A percentile compares a stretch with the other conserved stretches of the same genome.
These are phyloP conservation scores for Phytophthora sp. DNA, from an alignment of 352 stramenopile genomes.

Conservation along the genomic window DNA sequence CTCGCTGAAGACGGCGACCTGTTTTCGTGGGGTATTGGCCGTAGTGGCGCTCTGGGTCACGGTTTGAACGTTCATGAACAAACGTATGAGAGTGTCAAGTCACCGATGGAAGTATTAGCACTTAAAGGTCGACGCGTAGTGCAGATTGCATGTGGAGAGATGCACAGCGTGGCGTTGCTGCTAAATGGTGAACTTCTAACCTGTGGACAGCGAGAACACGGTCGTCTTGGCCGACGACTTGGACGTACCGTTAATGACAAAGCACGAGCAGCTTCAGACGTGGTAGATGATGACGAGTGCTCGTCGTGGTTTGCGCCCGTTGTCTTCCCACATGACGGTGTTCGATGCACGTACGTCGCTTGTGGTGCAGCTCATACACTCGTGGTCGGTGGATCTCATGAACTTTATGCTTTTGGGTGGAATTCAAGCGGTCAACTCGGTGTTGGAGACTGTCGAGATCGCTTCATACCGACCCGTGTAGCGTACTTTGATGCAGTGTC, in stretches of 20 bases:
- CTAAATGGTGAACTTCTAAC: slow-evolving; percentile 55
- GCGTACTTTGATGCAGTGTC: slow-evolving; percentile 56
- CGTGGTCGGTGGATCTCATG: slow-evolving; percentile 39
- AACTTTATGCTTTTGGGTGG: slow-evolving; percentile 61
- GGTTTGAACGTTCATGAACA: slow-evolving; percentile 42
- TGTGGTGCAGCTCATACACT: slow-evolving; percentile 74
- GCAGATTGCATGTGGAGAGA: slow-evolving; percentile 62
- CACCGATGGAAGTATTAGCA: slow-evolving; percentile 60
- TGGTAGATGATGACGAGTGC: slow-evolving; percentile 14
- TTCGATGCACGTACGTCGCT: slow-evolving; percentile 54
- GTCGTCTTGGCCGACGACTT: slow-evolving; percentile 51
- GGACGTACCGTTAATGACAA: slow-evolving; percentile 4
- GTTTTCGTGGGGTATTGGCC: slow-evolving; percentile 69
- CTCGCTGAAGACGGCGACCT: slow-evolving; percentile 68
- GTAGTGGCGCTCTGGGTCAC: slow-evolving; percentile 62
- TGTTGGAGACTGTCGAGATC: slow-evolving; percentile 62
- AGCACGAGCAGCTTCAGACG: background rate
- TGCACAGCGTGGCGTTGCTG: slow-evolving; percentile 63
- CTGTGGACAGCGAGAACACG: slow-evolving; percentile 63
- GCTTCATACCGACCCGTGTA: slow-evolving; percentile 42
- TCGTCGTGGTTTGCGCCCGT: slow-evolving; percentile 52
- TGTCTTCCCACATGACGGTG: slow-evolving; percentile 1
- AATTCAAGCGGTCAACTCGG: slow-evolving; percentile 70
- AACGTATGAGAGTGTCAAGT: slow-evolving; percentile 39
- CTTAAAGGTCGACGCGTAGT: slow-evolving; percentile 48